phyloP scores from a whole-genome alignment of 1,139 yeast genomes.

The Candida sojae region DNA sequence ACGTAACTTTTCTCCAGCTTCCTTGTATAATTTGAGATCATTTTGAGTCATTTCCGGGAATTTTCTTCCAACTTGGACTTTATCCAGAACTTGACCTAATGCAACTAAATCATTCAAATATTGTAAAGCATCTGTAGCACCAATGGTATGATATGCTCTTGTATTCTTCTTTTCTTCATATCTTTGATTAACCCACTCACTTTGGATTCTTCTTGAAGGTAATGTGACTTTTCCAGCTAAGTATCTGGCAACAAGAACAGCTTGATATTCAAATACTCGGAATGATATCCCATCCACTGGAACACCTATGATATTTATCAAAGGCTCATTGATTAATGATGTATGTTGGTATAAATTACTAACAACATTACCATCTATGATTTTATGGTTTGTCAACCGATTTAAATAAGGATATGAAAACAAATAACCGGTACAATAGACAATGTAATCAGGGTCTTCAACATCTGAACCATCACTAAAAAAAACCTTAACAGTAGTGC shows the following conservation, averaged over 20 bases:
- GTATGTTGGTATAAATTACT: constrained; percentile 40
- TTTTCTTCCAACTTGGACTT: constrained; percentile 26
- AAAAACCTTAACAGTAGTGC: constrained; percentile 22
- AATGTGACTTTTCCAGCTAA: constrained; percentile 32
- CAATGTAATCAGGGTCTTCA: constrained; percentile 33
- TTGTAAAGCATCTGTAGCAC: constrained; percentile 23
- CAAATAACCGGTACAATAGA: constrained; percentile 49
- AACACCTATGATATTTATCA: constrained; percentile 38
- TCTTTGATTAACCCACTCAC: constrained; percentile 31
- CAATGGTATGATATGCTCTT: constrained; percentile 46
- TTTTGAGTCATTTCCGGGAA: constrained; percentile 33
- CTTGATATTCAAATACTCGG: constrained; percentile 46
- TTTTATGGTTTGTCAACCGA: constrained; percentile 22
- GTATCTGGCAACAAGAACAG: constrained; percentile 35
- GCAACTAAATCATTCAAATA: constrained; percentile 24
- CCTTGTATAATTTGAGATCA: constrained; percentile 23
- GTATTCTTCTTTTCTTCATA: constrained; percentile 26
- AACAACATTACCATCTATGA: constrained; percentile 33
- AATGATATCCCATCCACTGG: constrained; percentile 43
- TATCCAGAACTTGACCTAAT: constrained; percentile 29
- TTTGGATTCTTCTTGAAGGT: constrained; percentile 31
- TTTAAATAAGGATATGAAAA: constrained; percentile 45
- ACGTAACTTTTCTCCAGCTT: constrained; percentile 22
- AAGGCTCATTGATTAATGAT: constrained; percentile 37
- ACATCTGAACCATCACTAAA: constrained; percentile 31